Percentiles rank a stretch among this genome's conserved stretches.
Evolutionary conservation across 202 grass and related monocot genomes (phyloP).

Genomic region (Digitaria exilis): DNA sequence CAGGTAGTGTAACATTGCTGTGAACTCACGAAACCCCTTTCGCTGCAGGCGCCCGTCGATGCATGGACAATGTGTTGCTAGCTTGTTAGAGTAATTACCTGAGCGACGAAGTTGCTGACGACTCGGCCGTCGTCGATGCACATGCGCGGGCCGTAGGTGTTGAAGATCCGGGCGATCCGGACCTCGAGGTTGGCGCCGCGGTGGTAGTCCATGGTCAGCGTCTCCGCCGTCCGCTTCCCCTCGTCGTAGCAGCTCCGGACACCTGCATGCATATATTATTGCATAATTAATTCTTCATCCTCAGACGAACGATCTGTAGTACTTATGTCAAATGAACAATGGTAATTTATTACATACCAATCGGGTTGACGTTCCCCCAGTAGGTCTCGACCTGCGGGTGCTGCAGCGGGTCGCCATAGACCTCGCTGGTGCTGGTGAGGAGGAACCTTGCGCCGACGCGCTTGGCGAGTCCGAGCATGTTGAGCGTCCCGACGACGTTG

Average conservation of each 20-base stretch:
- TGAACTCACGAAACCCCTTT: too few relatives aligned
- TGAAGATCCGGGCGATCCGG: slow-evolving; percentile 96
- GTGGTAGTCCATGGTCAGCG: slow-evolving; percentile 97
- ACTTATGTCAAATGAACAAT: too few relatives aligned
- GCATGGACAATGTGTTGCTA: too few relatives aligned
- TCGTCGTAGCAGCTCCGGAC: slow-evolving; percentile 96
- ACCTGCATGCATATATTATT: too few relatives aligned
- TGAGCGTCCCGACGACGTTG: slow-evolving; percentile 92
- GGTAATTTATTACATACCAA: too few relatives aligned
- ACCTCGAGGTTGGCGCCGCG: slow-evolving; percentile 90
- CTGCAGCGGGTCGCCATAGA: slow-evolving; percentile 90
- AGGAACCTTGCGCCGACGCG: slow-evolving; percentile 84
- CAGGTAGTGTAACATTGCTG: too few relatives aligned
- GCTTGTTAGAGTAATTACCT: too few relatives aligned
- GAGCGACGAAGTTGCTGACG: slow-evolving; percentile 96
- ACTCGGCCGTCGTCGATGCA: slow-evolving; percentile 98
- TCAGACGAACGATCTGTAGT: too few relatives aligned
- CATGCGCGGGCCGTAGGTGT: slow-evolving; percentile 97
- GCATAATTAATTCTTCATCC: too few relatives aligned
- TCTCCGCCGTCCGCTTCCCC: slow-evolving; percentile 95
- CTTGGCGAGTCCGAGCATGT: slow-evolving; percentile 96
- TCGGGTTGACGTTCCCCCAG: slow-evolving; percentile 97
- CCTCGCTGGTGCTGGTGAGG: slow-evolving; percentile 94
- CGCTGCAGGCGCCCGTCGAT: too few relatives aligned
- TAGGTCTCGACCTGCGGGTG: slow-evolving; percentile 94